Base-by-base conservation (phyloP, 495 filamentous ascomycete genomes). In the Cryomyces minteri region DNA sequence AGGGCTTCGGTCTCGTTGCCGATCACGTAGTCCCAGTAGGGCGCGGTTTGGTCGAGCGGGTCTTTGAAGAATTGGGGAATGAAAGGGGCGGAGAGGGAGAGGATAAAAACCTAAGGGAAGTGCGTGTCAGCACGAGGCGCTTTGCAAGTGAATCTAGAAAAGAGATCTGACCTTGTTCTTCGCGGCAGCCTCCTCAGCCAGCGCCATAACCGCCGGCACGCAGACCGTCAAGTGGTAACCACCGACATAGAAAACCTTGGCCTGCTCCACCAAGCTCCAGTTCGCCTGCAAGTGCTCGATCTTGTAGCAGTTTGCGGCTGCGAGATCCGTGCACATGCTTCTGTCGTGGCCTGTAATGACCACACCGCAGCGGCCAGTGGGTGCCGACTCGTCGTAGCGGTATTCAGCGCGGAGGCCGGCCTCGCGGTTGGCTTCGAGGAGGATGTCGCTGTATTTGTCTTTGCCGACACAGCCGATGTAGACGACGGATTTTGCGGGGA, bases 51-150 rank as follows among this genome's bases (percentile, higher is more conserved):
- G 64, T 90, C 86, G 36, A 99, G 72, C 47, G 77, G 84, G 14
- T 94, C 87, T 72, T 94, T 96, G 77, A 95, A 99, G 74, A 94
- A 93, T 62, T 88, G 80, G 34, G 82, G 67, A 52, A 99, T 92
- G 75, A 96, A 99, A 31, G 92, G 90, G 18, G 90, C 90, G 36
- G 81, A 86, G 36, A 98, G 72, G 47, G 82, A 86, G 47, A 98
- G 76, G 56, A 87, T 75, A 66, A 96, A 93, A 43, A 73, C 59
- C 80, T 78, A 43, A 38, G 34, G 9, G 34, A 10, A 10, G 34
- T 38, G 1, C 34, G 34, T 14, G 12, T 53, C 41, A 47, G 43
- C 33, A n/a, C 8, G 9, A 38, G 34, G 34, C 9, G 34, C 9
- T 9, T 10, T 10, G 2, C 2, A 3, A 10, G 34, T 38, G 34